Evolutionary conservation across 345 rosid genomes (phyloP).

Genomic region (Punica granatum): DNA sequence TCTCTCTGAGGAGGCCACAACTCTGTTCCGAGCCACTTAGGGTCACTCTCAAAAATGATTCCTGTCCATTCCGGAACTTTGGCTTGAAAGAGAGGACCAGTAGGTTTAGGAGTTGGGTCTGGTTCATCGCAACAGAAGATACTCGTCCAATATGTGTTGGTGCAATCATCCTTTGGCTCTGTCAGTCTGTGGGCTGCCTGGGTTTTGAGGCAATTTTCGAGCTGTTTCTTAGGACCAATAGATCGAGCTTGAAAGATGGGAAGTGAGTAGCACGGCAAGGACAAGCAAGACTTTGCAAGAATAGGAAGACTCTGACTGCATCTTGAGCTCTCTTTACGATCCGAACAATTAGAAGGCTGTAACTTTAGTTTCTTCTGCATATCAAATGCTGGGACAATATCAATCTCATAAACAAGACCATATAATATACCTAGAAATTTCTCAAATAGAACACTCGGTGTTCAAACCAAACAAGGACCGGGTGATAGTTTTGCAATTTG

Average conservation of each 20-base stretch:
- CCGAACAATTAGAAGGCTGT: slow-evolving; percentile 54
- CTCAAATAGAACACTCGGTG: neutral
- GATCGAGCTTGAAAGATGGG: neutral
- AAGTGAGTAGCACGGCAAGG: neutral
- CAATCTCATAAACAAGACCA: neutral
- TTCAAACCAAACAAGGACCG: neutral
- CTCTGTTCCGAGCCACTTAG: slow-evolving; percentile 60
- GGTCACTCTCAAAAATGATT: slow-evolving; percentile 33
- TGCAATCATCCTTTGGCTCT: neutral
- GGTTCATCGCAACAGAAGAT: slow-evolving; percentile 10
- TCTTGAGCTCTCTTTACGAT: slow-evolving; percentile 19
- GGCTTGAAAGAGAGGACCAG: slow-evolving; percentile 65
- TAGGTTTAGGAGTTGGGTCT: slow-evolving; percentile 17
- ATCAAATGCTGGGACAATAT: slow-evolving; percentile 5
- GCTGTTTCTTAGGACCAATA: neutral
- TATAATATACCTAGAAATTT: neutral
- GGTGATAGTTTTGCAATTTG: neutral
- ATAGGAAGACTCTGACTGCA: slow-evolving; percentile 19
- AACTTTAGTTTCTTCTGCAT: slow-evolving; percentile 50
- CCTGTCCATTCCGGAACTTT: slow-evolving; percentile 60
- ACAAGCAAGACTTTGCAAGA: slow-evolving; percentile 2
- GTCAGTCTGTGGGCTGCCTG: neutral
- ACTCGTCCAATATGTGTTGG: slow-evolving; percentile 1
- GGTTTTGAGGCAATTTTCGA: neutral
- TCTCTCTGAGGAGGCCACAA: slow-evolving; percentile 41